Evolutionary conservation across 1,284 basidiomycete species (phyloP), one percentile per base, ranked within the genome.

Genomic region (Ceratobasidium sp.): DNA sequence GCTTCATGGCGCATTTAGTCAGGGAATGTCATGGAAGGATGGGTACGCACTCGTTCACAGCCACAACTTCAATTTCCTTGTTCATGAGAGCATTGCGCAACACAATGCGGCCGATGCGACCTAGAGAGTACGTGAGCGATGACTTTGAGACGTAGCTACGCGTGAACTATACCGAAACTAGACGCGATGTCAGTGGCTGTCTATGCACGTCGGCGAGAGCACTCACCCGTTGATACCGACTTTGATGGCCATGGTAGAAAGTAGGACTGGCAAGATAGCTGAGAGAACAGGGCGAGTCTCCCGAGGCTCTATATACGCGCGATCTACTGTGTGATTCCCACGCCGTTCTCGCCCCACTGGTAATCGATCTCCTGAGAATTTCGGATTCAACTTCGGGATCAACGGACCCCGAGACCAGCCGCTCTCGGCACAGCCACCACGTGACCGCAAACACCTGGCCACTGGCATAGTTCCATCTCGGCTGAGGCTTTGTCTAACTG

Each of bases 81-180:
- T 88, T 83, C 75, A 88, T 82, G 76, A 98, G 84, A 69, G 94
- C 94, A 85, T 98, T 98, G 78, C 96, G 92, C 82, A 93, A 86
- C 75, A 99, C 97, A 79, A 99, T 97, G 82, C 95, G 94, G 80
- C 96, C 95, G 78, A 97, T 97, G 85, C 95, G 94, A 85, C 95
- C 94, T 94, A 72, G 32, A 53, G 22, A n/a, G n/a, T n/a, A n/a
- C n/a, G n/a, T n/a, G 32, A 27, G 32, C 25, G 47, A 52, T 2
- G 32, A 71, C 32, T 54, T n/a, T 25, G 50, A 45, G 70, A 42
- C 20, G 34, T 65, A 55, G 31, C 6, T 13, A 34, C 40, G 8
- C 13, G 42, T 43, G 42, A n/a, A 49, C 20, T 45, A 22, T 45
- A 94, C 93, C 93, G 83, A 95, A 96, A 85, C 91, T 67, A 64